These are phyloP conservation scores for Linum usitatissimum DNA, from an alignment of 345 rosid species.

Conservation along the genomic window DNA sequence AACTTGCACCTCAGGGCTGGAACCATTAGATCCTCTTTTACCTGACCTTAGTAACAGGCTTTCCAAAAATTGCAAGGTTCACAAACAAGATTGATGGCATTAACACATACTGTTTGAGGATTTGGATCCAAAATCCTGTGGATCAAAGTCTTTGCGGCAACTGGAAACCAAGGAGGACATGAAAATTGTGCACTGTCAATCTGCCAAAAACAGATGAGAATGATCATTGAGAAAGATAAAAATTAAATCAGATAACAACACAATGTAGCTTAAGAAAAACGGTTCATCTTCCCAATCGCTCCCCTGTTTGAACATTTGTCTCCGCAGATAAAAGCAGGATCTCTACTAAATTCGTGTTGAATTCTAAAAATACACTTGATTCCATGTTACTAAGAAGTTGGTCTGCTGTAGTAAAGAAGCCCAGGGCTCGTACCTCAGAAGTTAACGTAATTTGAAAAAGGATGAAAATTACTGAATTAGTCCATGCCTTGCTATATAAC, in stretches of 20 bases:
- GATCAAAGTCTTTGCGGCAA: slow-evolving; percentile 77
- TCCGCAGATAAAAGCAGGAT: no score
- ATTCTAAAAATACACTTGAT: no score
- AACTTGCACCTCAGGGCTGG: not conserved
- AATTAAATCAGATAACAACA: not conserved
- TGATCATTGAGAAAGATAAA: not conserved
- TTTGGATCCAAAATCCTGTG: slow-evolving; percentile 77
- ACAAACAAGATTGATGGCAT: slow-evolving; percentile 6
- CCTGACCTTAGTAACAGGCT: not conserved
- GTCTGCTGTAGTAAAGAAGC: not conserved
- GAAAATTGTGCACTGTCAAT: slow-evolving; percentile 74
- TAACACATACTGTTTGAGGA: slow-evolving; percentile 65
- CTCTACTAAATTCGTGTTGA: no score
- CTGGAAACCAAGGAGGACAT: slow-evolving; percentile 82
- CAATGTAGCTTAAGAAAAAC: not conserved
- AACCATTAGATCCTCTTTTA: not conserved
- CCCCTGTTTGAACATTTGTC: no score
- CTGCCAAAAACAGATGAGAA: slow-evolving; percentile 31
- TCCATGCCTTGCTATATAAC: slow-evolving; percentile 79
- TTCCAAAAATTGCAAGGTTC: not conserved
- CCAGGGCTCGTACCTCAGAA: slow-evolving; percentile 1
- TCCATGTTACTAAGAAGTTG: no score
- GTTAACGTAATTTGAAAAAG: slow-evolving; percentile 6
- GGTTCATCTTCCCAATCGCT: not conserved
- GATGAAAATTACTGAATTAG: slow-evolving; percentile 7